Base-by-base conservation (phyloP, 805 yeast genomes). In the Metschnikowia bowlesiae region DNA sequence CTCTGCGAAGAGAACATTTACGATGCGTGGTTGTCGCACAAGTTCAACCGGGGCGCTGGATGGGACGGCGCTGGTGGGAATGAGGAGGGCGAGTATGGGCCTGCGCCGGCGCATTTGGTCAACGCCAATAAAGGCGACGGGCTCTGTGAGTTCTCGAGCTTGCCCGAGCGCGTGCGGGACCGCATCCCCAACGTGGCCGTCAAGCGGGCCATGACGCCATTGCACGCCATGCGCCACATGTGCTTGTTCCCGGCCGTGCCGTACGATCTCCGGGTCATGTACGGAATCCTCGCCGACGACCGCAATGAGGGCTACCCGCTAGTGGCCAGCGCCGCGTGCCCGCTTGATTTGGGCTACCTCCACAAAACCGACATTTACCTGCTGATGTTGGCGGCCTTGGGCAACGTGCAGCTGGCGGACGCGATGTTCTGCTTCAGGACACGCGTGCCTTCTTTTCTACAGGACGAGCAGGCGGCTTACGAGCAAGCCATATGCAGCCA, bases 1-100 rank as follows among this genome's bases (percentile, higher is more conserved):
- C 65, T 85, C 39, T 70, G 78, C 18, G 75, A 74, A 46, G 74
- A 74, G 38, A 85, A 87, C 44, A 81, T 87, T 45, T 87, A 87
- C 61, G 94, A 88, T 49, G 49, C 69, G 2, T 70, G 70, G 70
- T 54, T 71, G 26, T 62, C 61, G 35, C 44, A 51, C 28, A 58
- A 61, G 39, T 71, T 73, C 61, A 73, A 71, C 53, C 31, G 41
- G 6, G 46, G 31, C 6, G 7, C 44, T 6, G n/a, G 13, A 4
- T 22, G 22, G 22, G 5, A 22, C 5, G 22, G 5, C 22, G 22
- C 4, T 22, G 22, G 5, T 4, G 22, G 22, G 22, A 22, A 22
- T 22, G 22, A 4, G 4, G 22, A 22, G 22, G 22, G 22, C 22
- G 22, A 22, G 3, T 22, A 4, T 4, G 22, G 22, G 1, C 22